Conservation (phyloP, 306 rosid species). For the Gynostemma pentaphyllum region DNA sequence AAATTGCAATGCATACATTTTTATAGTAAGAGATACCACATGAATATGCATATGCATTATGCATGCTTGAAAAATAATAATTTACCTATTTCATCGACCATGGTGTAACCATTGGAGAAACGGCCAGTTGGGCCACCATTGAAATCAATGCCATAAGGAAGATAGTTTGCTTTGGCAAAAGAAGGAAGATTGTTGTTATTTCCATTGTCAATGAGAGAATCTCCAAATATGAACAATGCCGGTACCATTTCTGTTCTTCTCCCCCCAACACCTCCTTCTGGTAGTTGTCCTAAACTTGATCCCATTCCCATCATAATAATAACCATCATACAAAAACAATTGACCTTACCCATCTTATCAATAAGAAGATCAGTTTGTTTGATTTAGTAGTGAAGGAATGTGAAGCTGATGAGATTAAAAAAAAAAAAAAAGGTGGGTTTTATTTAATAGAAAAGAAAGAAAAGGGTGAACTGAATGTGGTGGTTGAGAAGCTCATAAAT, state of each 20-base stretch:
- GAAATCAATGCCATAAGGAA: conserved; percentile 89
- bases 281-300: conserved; percentile 29
- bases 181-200: conserved; percentile 80
- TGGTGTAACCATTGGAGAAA: conserved; percentile 80
- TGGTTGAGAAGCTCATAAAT: conserved; percentile 51
- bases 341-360: conserved; percentile 29
- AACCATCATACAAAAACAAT: conserved; percentile 11
- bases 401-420: conserved; percentile 8
- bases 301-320: conserved; percentile 13
- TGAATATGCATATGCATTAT: neutral
- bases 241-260: conserved; percentile 47
- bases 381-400: neutral
- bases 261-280: neutral
- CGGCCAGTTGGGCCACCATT: conserved; percentile 83
- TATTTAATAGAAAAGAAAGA: too few relatives aligned
- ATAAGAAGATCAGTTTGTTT: neutral
- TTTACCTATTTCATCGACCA: conserved; percentile 67
- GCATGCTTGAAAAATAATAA: neutral
- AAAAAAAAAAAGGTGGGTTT: too few relatives aligned
- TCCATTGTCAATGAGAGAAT: conserved; percentile 88
- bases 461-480: conserved; percentile 14
- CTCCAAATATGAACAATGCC: conserved; percentile 89
- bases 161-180: conserved; percentile 84
- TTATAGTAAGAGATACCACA: neutral
- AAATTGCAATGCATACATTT: neutral